Evolutionary conservation across 805 yeast genomes (phyloP).

Genomic region (Wickerhamiella shivajii): DNA sequence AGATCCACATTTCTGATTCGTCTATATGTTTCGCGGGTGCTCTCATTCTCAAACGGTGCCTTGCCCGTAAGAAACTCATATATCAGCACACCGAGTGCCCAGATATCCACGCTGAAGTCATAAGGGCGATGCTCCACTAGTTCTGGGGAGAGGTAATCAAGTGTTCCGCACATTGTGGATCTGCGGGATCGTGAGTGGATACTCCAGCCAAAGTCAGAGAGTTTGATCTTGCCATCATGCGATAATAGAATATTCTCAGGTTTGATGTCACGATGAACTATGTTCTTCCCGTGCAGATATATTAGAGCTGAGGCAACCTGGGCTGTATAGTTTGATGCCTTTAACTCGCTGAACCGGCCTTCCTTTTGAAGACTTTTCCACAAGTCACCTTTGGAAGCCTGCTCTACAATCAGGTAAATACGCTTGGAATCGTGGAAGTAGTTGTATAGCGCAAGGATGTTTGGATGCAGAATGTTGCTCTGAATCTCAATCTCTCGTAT

Average conservation of each 20-base stretch:
- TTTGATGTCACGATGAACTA: constrained; percentile 85
- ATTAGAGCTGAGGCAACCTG: constrained; percentile 72
- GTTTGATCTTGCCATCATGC: constrained; percentile 58
- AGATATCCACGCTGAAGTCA: constrained; percentile 65
- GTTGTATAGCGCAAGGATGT: constrained; percentile 68
- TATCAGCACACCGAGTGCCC: constrained; percentile 84
- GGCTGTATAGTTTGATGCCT: constrained; percentile 59
- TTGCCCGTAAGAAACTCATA: constrained; percentile 77
- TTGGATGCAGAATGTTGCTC: constrained; percentile 55
- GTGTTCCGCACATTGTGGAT: constrained; percentile 83
- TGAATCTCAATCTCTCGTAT: constrained; percentile 89
- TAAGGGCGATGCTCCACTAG: constrained; percentile 76
- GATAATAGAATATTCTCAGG: constrained; percentile 84
- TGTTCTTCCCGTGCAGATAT: constrained; percentile 63
- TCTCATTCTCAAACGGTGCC: constrained; percentile 84
- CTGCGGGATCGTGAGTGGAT: constrained; percentile 51
- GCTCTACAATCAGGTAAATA: constrained; percentile 75
- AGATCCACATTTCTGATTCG: constrained; percentile 69
- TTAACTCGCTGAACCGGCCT: constrained; percentile 54
- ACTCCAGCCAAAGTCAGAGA: constrained; percentile 96
- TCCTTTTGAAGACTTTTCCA: constrained; percentile 55
- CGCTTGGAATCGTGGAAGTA: constrained; percentile 70
- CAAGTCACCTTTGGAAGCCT: constrained; percentile 73
- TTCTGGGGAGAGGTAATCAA: constrained; percentile 92
- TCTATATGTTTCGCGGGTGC: constrained; percentile 56